These are phyloP conservation scores for Balakata baccata DNA, from an alignment of 345 rosid species.

Conservation along the genomic window DNA sequence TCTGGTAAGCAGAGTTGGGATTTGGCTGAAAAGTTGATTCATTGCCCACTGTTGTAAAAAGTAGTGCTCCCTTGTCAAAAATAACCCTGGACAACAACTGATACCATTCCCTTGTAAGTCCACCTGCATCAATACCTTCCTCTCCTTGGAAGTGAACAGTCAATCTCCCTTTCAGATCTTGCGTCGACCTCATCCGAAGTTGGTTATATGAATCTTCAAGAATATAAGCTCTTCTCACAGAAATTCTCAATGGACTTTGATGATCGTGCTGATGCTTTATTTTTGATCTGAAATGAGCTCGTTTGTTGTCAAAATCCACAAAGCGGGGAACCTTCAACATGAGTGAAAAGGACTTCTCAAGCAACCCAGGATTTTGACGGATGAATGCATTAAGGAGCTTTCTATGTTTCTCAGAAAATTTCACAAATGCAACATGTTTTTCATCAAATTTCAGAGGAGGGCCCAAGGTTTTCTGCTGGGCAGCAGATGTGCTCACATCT, in stretches of 20 bases:
- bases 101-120: conserved; percentile 99
- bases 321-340: conserved; percentile 93
- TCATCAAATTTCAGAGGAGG: conserved; percentile 65
- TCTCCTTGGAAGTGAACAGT: conserved; percentile 97
- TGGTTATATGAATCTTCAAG: conserved; percentile 98
- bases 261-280: conserved; percentile 93
- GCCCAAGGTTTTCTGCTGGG: conserved; percentile 52
- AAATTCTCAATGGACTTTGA: conserved; percentile 82
- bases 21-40: conserved; percentile 98
- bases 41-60: conserved; percentile 96
- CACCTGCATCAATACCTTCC: conserved; percentile 99
- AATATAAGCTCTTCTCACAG: conserved; percentile 92
- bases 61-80: conserved; percentile 90
- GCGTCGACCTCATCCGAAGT: conserved; percentile 74
- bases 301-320: conserved; percentile 92
- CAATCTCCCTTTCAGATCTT: conserved; percentile 87
- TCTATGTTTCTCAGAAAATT: conserved; percentile 89
- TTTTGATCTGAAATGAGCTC: conserved; percentile 88
- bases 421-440: conserved; percentile 69
- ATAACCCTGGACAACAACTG: conserved; percentile 91
- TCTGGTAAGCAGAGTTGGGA: conserved; percentile 93
- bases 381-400: conserved; percentile 88
- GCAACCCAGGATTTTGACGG: conserved; percentile 86
- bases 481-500: conserved; percentile 48
- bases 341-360: conserved; percentile 95